These are phyloP conservation scores for Pouteria campechiana DNA, from an alignment of 179 eudicot genomes.

Conservation along the genomic window DNA sequence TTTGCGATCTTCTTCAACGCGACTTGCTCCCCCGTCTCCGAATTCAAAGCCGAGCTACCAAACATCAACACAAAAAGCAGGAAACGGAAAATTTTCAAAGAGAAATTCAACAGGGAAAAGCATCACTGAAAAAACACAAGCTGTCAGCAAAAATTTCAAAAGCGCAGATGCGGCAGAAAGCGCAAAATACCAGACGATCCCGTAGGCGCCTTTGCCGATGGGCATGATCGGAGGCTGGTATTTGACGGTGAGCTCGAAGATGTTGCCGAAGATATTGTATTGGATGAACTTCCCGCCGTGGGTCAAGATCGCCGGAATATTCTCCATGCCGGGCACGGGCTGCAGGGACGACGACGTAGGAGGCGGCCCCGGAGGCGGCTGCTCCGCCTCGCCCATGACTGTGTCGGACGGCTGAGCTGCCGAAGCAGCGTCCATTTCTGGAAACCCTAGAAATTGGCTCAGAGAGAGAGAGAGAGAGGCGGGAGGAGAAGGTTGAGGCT, in stretches of 20 bases:
- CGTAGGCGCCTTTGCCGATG: conserved; percentile 91
- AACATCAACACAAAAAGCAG: conserved; percentile 4
- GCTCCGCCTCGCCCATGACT: conserved; percentile 23
- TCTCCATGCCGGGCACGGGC: conserved; percentile 23
- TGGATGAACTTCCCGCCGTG: conserved; percentile 74
- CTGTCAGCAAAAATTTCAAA: too few species aligned
- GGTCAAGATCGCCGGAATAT: conserved; percentile 61
- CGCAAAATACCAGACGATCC: conserved; percentile 89
- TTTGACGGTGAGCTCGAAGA: conserved; percentile 78
- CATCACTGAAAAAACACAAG: too few species aligned
- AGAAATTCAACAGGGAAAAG: too few species aligned
- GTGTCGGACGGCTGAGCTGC: conserved; percentile 28
- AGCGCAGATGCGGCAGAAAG: too few species aligned
- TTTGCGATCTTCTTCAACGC: conserved; percentile 88
- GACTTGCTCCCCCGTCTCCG: conserved; percentile 77
- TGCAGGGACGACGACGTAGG: conserved; percentile 5
- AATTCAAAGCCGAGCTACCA: conserved; percentile 74
- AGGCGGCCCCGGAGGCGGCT: not conserved
- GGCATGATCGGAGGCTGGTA: conserved; percentile 88
- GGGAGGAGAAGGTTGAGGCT: too few species aligned
- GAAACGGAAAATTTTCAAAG: too few species aligned
- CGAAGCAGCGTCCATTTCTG: conserved; percentile 24
- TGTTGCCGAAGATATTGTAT: conserved; percentile 78
- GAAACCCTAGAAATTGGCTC: conserved; percentile 2
- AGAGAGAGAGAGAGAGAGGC: too few species aligned